Percentiles rank a stretch among this genome's conserved stretches.
These are phyloP conservation scores for Gossypium sturtianum DNA, from an alignment of 345 rosid genomes.

Conservation along the genomic window DNA sequence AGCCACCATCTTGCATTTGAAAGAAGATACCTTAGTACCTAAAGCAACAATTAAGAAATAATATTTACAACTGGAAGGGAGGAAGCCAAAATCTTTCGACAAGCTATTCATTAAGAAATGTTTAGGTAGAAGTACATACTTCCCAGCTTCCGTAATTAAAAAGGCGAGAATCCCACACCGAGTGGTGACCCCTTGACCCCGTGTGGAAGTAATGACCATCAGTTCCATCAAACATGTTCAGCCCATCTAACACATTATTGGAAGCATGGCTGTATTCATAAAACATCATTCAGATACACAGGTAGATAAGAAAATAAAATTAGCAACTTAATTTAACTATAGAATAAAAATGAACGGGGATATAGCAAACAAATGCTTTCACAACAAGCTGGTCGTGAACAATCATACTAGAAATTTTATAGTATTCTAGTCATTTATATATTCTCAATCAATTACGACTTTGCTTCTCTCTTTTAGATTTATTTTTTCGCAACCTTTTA, in stretches of 20 bases:
- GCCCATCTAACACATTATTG: conserved; percentile 85
- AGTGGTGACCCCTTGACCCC: conserved; percentile 80
- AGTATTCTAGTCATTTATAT: background rate
- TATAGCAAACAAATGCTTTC: background rate
- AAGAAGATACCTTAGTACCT: conserved; percentile 90
- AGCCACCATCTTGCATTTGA: conserved; percentile 99
- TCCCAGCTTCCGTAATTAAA: conserved; percentile 98
- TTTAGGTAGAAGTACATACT: conserved; percentile 37
- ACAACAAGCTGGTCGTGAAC: background rate
- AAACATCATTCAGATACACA: conserved; percentile 15
- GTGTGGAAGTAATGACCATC: conserved; percentile 89
- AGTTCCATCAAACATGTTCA: conserved; percentile 97
- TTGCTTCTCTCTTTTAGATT: background rate
- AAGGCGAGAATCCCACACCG: conserved; percentile 99
- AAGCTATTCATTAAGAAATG: conserved; percentile 4
- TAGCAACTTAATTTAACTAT: background rate
- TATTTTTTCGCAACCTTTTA: background rate
- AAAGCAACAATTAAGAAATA: conserved; percentile 15
- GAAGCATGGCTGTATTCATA: conserved; percentile 74
- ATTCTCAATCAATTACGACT: background rate
- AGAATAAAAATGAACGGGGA: background rate
- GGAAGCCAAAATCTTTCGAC: conserved; percentile 9
- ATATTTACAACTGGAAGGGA: conserved; percentile 9
- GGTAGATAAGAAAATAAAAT: background rate
- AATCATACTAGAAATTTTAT: background rate